These are phyloP conservation scores for Parvularia atlantis DNA, from an alignment of 78 protist genomes.

Conservation along the genomic window DNA sequence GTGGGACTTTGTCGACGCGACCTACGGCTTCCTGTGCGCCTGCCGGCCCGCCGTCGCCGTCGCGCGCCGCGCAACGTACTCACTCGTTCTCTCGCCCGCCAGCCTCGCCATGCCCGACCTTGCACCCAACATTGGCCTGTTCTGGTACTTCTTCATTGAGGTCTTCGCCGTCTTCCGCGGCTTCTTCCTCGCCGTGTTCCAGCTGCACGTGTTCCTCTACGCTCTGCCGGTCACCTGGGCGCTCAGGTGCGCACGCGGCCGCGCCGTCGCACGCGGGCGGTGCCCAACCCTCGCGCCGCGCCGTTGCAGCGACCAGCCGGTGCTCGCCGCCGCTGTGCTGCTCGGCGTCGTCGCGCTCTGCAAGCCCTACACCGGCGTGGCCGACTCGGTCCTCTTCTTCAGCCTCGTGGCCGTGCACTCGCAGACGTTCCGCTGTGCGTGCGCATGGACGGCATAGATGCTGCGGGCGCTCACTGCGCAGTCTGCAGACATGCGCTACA, in stretches of 20 bases:
- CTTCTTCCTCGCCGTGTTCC: conserved; percentile 11
- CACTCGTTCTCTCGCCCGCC: not conserved
- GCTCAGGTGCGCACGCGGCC: not conserved
- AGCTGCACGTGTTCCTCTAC: not conserved
- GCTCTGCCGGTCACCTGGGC: not conserved
- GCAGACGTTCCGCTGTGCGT: no score
- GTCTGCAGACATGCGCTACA: conserved; percentile 3
- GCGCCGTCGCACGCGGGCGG: no score
- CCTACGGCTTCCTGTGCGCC: not conserved
- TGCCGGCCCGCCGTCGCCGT: not conserved
- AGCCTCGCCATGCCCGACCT: not conserved
- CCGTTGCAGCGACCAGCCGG: not conserved
- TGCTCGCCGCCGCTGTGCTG: not conserved
- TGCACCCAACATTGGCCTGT: conserved; percentile 13
- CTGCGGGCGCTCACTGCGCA: no score
- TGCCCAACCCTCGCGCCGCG: no score
- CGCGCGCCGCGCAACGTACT: not conserved
- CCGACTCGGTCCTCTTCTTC: not conserved
- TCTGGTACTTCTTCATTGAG: conserved; percentile 23
- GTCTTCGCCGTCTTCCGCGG: conserved; percentile 7
- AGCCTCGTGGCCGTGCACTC: no score
- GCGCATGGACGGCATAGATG: not conserved
- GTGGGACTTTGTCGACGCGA: not conserved
- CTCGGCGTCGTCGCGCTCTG: not conserved
- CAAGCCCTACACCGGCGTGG: conserved; percentile 18